Percentiles rank a stretch among this genome's conserved stretches.
These are phyloP conservation scores for Diaporthe sp. DNA, from an alignment of 2,329 filamentous ascomycete species.

Conservation along the genomic window DNA sequence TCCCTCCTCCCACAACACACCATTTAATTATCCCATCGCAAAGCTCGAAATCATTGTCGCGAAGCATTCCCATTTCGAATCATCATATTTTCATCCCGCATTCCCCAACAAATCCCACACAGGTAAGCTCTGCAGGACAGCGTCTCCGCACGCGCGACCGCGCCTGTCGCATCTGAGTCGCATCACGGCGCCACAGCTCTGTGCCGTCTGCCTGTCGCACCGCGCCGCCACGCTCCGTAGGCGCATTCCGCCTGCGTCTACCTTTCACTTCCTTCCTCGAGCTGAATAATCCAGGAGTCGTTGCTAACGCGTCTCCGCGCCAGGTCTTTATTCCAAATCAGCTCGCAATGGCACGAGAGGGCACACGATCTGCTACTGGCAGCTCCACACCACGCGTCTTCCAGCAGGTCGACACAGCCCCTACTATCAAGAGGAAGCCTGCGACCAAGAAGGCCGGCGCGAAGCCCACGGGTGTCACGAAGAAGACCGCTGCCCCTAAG, in stretches of 20 bases:
- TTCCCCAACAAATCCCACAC: not conserved
- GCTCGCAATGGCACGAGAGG: slow-evolving; percentile 62
- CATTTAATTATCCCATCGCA: slow-evolving; percentile 11
- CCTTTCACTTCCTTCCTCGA: no score
- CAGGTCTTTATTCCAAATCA: slow-evolving; percentile 6
- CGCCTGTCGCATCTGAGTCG: slow-evolving; percentile 35
- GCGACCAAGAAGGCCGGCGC: slow-evolving; percentile 46
- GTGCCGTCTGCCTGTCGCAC: slow-evolving; percentile 13
- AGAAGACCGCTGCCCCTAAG: slow-evolving; percentile 55
- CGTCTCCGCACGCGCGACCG: slow-evolving; percentile 34
- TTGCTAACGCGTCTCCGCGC: slow-evolving; percentile 21
- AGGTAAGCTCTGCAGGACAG: slow-evolving; percentile 38
- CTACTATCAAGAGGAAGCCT: slow-evolving; percentile 58
- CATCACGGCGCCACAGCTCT: slow-evolving; percentile 25
- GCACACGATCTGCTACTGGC: slow-evolving; percentile 66
- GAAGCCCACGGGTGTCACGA: slow-evolving; percentile 53
- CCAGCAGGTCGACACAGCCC: slow-evolving; percentile 62
- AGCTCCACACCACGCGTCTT: slow-evolving; percentile 68
- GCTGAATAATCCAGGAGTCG: not conserved
- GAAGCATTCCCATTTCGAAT: slow-evolving; percentile 17
- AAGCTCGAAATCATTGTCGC: slow-evolving; percentile 39
- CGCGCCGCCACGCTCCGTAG: not conserved
- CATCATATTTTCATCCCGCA: slow-evolving; percentile 10
- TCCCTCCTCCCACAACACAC: slow-evolving; percentile 14
- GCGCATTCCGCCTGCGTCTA: not conserved